Base-by-base conservation (phyloP, 257 asterid species). In the Osmanthus fragrans region DNA sequence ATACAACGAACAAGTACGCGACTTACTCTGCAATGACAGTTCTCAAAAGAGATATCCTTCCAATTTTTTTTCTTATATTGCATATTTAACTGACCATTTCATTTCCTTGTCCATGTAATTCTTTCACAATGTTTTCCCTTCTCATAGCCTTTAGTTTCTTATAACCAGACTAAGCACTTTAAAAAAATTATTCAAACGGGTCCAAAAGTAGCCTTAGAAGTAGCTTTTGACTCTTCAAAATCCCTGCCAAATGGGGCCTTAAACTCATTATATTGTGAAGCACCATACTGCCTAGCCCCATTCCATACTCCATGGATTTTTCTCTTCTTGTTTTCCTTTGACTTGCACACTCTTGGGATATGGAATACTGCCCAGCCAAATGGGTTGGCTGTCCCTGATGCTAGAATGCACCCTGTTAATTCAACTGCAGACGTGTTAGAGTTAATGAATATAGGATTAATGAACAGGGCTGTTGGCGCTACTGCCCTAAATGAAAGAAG, bases 361-460 rank as follows among this genome's bases (percentile, higher is more conserved):
- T 93, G 95, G 96, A 91, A 81, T 85, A 86, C 87, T 71, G 74
- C 98, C 72, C 99, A 91, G 80, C 98, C 98, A 34, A 95, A 95
- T 79, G 99, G 98, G 78, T 84, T 95, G 79, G 93, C 96, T 74
- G 97, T 95, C 76, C 99, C 99, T 56, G 96, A 93, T 89, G 98
- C 99, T 77, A 95, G 93, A 85, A 88, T 93, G 97, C 94, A 95
- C 80, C 78, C 79, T 19, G 92, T 90, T 1, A 74, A 84, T 75
- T 80, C 85, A 29, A 77, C 92, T 8, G 63, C 82, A 3, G 89
- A 90, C 69, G 92, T 90, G 71, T 73, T 90, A 49, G 72, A 85
- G 7, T 82, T 90, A 76, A 90, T 90, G 91, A 84, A 85, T 74
- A 80, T 84, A 8, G 92, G 94, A 70, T 84, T 92, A 71, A 89